Conservation (phyloP, 805 yeast genomes). For the Helenozyma rhizophorensis region DNA sequence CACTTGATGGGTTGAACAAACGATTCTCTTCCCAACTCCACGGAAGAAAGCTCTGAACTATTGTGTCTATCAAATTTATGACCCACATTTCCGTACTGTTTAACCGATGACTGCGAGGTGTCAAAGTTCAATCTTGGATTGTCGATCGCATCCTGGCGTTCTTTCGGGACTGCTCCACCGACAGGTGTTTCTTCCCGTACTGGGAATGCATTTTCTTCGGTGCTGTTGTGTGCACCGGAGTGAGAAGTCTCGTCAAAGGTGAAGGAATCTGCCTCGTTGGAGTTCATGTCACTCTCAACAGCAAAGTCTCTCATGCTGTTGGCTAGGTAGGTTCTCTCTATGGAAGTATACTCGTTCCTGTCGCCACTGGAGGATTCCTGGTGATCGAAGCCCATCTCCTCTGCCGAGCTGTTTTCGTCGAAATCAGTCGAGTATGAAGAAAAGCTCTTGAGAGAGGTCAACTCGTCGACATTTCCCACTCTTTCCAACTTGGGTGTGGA, state of each 20-base stretch:
- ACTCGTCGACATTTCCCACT: conserved; percentile 8
- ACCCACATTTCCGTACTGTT: conserved; percentile 3
- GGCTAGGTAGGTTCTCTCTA: conserved; percentile 6
- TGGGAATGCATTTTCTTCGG: conserved; percentile 4
- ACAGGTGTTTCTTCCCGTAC: neutral
- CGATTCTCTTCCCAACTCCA: neutral
- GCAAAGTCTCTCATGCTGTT: neutral
- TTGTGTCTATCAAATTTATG: neutral
- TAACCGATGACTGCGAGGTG: conserved; percentile 12
- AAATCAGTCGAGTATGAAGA: conserved; percentile 33
- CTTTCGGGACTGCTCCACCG: too few relatives aligned
- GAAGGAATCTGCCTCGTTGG: conserved; percentile 15
- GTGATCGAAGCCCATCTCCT: neutral
- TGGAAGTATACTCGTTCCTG: conserved; percentile 9
- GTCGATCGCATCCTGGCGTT: too few relatives aligned
- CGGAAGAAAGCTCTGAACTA: too few relatives aligned
- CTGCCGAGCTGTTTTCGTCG: conserved; percentile 14
- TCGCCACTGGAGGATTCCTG: neutral
- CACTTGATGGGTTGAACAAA: conserved; percentile 23
- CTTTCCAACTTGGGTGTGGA: conserved; percentile 35
- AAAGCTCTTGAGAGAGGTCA: conserved; percentile 14
- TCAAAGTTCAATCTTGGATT: too few relatives aligned
- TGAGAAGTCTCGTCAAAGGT: conserved; percentile 30
- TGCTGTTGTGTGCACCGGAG: too few relatives aligned
- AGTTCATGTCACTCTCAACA: neutral